Percentiles rank a stretch among this genome's conserved stretches.
Evolutionary conservation across 2,329 filamentous ascomycete species (phyloP).

Genomic region (Calonectria henricotiae): DNA sequence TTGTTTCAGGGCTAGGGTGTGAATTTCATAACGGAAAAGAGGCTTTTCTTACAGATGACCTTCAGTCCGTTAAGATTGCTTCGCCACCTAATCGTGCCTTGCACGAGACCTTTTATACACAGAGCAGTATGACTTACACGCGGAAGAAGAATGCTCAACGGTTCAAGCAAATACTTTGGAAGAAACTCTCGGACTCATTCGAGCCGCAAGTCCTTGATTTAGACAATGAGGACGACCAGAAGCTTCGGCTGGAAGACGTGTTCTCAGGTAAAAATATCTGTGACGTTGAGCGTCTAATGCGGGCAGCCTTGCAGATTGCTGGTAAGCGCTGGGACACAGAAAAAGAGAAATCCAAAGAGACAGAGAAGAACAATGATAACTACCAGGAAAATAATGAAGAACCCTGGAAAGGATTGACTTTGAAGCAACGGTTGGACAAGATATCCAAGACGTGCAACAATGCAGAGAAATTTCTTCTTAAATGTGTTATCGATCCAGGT

Average conservation of each 20-base stretch:
- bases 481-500: background rate
- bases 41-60: background rate
- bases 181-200: background rate
- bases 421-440: background rate
- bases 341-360: background rate
- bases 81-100: background rate
- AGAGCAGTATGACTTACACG: no score
- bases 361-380: no score
- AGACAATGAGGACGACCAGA: background rate
- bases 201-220: background rate
- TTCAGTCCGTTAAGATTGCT: background rate
- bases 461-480: background rate
- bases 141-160: background rate
- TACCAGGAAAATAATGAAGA: background rate
- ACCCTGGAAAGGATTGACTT: background rate
- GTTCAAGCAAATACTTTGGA: background rate
- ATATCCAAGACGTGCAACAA: background rate
- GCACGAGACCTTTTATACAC: background rate
- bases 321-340: conserved; percentile 5
- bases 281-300: rapidly evolving
- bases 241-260: background rate
- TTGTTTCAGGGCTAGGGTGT: background rate
- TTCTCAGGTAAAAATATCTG: background rate
- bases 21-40: rapidly evolving
- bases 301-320: background rate